Percentiles rank a stretch among this genome's conserved stretches.
phyloP scores from a whole-genome alignment of 345 rosid genomes.

The Bruguiera parviflora region DNA sequence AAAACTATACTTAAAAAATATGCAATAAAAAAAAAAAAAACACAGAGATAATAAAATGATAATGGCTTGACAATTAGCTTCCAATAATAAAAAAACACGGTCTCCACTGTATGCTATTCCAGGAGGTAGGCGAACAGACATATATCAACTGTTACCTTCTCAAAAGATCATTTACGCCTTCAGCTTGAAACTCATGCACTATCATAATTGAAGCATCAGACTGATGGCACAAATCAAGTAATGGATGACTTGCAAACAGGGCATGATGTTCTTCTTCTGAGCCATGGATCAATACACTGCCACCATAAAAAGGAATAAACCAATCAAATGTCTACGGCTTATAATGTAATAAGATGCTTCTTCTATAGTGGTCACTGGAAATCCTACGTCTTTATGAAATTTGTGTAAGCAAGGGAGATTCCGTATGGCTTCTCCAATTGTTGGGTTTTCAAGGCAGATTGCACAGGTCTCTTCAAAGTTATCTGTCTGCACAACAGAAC shows the following conservation, averaged over 20 bases:
- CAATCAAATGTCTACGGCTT: constrained; percentile 10
- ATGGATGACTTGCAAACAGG: constrained; percentile 86
- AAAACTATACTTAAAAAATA: background rate
- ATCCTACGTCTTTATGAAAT: constrained; percentile 82
- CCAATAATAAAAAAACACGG: background rate
- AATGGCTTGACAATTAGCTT: background rate
- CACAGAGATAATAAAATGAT: background rate
- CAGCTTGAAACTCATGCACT: background rate
- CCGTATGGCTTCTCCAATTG: constrained; percentile 71
- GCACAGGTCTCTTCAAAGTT: constrained; percentile 71
- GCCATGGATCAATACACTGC: constrained; percentile 99
- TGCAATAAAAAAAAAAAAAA: too few species aligned
- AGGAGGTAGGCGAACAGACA: background rate
- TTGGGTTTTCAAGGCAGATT: constrained; percentile 77
- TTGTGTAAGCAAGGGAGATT: constrained; percentile 98
- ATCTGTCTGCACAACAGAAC: constrained; percentile 40
- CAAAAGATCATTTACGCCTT: background rate
- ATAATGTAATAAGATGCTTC: background rate
- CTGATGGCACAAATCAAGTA: constrained; percentile 29
- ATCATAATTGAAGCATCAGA: background rate
- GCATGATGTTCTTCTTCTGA: constrained; percentile 65
- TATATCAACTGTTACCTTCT: background rate
- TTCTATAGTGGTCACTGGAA: constrained; percentile 3
- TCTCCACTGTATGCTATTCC: background rate
- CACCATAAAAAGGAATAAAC: constrained; percentile 14